phyloP scores from a whole-genome alignment of 1,284 basidiomycete genomes.

The Leccinum idahoense region DNA sequence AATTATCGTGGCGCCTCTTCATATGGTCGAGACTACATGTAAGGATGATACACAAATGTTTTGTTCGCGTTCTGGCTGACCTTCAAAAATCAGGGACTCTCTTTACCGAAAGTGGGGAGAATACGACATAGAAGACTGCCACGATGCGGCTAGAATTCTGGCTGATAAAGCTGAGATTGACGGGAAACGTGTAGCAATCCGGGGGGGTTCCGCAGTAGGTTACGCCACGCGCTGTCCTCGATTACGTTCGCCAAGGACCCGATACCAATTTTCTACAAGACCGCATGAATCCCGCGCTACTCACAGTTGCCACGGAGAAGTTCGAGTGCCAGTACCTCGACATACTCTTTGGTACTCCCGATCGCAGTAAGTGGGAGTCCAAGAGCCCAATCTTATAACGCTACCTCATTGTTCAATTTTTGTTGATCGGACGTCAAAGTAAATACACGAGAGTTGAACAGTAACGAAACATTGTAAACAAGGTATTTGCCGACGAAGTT shows the following conservation, averaged over 20 bases:
- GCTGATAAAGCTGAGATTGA: slow-evolving; percentile 6
- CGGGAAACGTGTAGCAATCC: slow-evolving; percentile 49
- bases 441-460: too few relatives aligned
- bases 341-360: slow-evolving; percentile 46
- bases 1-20: slow-evolving; percentile 25
- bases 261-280: slow-evolving; percentile 19
- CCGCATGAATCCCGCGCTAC: slow-evolving; percentile 39
- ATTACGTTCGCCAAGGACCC: slow-evolving; percentile 32
- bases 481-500: too few relatives aligned
- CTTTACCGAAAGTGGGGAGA: slow-evolving; percentile 18
- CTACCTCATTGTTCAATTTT: too few relatives aligned
- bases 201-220: slow-evolving; percentile 56
- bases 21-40: slow-evolving; percentile 22
- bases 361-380: slow-evolving; percentile 3
- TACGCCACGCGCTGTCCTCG: slow-evolving; percentile 49
- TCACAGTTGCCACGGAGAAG: slow-evolving; percentile 54
- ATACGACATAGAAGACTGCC: slow-evolving; percentile 16
- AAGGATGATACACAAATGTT: not conserved
- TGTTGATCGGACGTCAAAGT: too few relatives aligned
- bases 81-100: slow-evolving; percentile 4
- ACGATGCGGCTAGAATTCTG: slow-evolving; percentile 7
- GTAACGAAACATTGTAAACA: too few relatives aligned
- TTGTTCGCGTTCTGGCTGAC: not conserved
- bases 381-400: slow-evolving; percentile 7
- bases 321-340: slow-evolving; percentile 51